These are phyloP conservation scores for Blastobotrys robertii DNA, from an alignment of 805 yeast species.

Conservation along the genomic window DNA sequence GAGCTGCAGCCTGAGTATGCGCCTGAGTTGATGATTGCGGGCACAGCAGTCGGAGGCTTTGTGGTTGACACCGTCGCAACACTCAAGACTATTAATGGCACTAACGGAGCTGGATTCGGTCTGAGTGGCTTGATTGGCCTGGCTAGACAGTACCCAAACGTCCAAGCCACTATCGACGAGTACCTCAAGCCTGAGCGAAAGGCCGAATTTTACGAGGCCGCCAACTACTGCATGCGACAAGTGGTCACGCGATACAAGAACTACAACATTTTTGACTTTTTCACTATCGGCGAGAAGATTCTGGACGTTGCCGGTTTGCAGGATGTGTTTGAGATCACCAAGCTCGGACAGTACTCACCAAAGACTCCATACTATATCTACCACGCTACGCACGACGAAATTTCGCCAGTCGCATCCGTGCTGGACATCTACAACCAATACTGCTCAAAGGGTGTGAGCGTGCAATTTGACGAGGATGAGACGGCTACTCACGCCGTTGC, in stretches of 20 bases:
- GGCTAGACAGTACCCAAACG: slow-evolving; percentile 19
- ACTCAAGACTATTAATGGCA: slow-evolving; percentile 5
- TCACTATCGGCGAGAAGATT: slow-evolving; percentile 12
- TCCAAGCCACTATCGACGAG: slow-evolving; percentile 9
- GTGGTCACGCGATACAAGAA: not conserved
- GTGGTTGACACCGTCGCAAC: slow-evolving; percentile 5
- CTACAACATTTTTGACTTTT: slow-evolving; percentile 16
- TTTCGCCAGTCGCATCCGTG: slow-evolving; percentile 6
- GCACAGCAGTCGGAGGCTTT: slow-evolving; percentile 23
- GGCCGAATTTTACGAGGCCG: slow-evolving; percentile 5
- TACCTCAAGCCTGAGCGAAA: not conserved
- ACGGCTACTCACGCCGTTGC: not conserved
- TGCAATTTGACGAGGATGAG: slow-evolving; percentile 1
- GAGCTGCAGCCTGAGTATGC: slow-evolving; percentile 20
- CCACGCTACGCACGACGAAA: slow-evolving; percentile 17
- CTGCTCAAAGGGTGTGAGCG: slow-evolving; percentile 2
- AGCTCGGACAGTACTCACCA: slow-evolving; percentile 14
- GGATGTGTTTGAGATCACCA: slow-evolving; percentile 13
- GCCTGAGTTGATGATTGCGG: slow-evolving; percentile 18
- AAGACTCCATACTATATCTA: slow-evolving; percentile 16
- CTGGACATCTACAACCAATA: not conserved
- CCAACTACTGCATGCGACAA: slow-evolving; percentile 12
- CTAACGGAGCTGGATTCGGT: slow-evolving; percentile 18
- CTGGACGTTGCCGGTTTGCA: slow-evolving; percentile 9
- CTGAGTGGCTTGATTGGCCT: slow-evolving; percentile 22